Conservation (phyloP, 2,329 filamentous ascomycete species). For the Ceratocystis cubensis region DNA sequence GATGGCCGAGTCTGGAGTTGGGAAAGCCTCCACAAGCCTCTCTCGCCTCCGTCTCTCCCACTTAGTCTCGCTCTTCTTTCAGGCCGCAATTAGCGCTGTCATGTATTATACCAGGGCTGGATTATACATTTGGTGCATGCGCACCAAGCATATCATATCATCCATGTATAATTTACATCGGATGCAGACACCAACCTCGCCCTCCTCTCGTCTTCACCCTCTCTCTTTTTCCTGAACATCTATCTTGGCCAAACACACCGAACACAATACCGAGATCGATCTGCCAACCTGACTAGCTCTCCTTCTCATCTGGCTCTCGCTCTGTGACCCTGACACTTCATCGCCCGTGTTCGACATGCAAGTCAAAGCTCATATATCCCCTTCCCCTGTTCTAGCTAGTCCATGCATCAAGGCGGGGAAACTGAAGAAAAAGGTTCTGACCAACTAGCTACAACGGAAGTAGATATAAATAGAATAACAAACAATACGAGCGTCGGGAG, state of each 20-base stretch:
- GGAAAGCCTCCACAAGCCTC: neutral
- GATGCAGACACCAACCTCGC: neutral
- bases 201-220: neutral
- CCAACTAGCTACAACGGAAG: neutral
- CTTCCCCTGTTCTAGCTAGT: neutral
- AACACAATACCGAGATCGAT: too few relatives aligned
- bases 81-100: conserved; percentile 1
- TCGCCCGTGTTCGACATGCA: neutral
- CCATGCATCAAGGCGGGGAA: neutral
- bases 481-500: neutral
- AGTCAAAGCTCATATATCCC: neutral
- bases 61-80: neutral
- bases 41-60: neutral
- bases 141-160: neutral
- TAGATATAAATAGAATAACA: neutral
- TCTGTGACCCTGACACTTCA: too few relatives aligned
- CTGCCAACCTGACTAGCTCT: too few relatives aligned
- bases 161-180: neutral
- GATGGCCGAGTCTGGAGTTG: too few relatives aligned
- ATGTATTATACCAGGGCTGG: neutral
- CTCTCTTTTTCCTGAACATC: too few relatives aligned
- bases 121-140: neutral
- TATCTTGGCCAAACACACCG: too few relatives aligned
- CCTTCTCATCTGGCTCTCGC: too few relatives aligned
- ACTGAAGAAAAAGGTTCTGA: neutral